Evolutionary conservation across 2,329 filamentous ascomycete species (phyloP).

Genomic region (Penicillium glabrum): DNA sequence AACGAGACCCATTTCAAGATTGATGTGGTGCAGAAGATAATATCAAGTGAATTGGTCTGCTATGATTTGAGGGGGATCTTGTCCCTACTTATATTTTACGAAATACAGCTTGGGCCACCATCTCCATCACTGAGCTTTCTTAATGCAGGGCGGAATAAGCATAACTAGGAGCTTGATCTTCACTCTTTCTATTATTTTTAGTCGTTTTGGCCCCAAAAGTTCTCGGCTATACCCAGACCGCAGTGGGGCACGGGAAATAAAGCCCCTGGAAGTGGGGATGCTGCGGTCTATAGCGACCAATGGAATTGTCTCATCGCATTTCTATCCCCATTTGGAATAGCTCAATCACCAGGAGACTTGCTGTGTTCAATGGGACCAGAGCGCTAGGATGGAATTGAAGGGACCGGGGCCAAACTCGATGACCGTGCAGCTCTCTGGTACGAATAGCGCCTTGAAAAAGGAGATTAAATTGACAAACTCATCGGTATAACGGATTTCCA

Average conservation of each 20-base stretch:
- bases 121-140: background rate
- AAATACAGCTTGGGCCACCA: background rate
- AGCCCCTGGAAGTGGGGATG: background rate
- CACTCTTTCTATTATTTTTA: background rate
- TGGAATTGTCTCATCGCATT: background rate
- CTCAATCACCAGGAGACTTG: background rate
- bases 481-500: no score
- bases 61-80: background rate
- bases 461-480: no score
- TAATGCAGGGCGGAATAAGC: background rate
- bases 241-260: background rate
- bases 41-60: background rate
- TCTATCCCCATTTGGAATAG: background rate
- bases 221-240: background rate
- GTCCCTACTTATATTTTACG: background rate
- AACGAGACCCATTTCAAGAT: background rate
- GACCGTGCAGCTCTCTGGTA: no score
- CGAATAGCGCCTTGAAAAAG: no score
- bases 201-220: background rate
- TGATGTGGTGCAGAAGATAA: background rate
- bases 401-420: background rate
- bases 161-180: background rate
- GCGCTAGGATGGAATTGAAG: no score
- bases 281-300: background rate
- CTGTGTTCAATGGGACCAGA: no score